Evolutionary conservation across 345 rosid species (phyloP), one percentile per base, ranked within the genome.

Genomic region (Euclidium syriacum): DNA sequence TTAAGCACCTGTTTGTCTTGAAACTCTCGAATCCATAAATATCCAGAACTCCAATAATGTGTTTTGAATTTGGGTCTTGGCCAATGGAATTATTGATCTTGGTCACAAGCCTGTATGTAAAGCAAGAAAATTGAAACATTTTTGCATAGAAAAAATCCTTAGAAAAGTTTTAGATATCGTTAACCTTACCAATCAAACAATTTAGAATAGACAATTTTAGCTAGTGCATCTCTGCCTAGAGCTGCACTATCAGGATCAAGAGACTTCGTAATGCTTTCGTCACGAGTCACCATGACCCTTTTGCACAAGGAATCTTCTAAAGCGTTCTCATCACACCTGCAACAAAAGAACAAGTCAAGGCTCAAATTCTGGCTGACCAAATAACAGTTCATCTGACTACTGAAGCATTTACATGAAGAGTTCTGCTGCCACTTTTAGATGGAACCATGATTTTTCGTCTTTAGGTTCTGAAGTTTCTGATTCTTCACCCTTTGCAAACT

Each of bases 1-100:
- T 73, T 78, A 85, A 84, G 99, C 99, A 94, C 99, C 99, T 94
- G 99, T 94, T 94, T 83, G 97, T 94, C 95, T 94, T 87, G 86
- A 94, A 94, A 94, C 96, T 94, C 85, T 94, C 99, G 64, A 94
- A 94, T 75, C 99, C 97, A 78, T 94, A 94, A 64, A 94, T 94
- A 85, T 94, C 97, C 80, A 94, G 85, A 72, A 94, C 95, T 10
- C 97, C 99, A 60, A 94, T 94, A 48, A 87, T 78, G 70, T 20
- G 68, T 70, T 87, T 87, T 30, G 99, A 94, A 41, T 82, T 41
- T 48, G 84, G 85, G 73, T 94, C 99, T 78, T 94, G 99, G 74
- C 99, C 87, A 52, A 94, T 94, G 22, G 95, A 82, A 64, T 61
- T 71, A 68, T 94, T 94, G 67, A 94, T 94, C 78, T 80, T 94